Evolutionary conservation across 352 stramenopile genomes (phyloP).

Genomic region (Elongisporangium anandrum): DNA sequence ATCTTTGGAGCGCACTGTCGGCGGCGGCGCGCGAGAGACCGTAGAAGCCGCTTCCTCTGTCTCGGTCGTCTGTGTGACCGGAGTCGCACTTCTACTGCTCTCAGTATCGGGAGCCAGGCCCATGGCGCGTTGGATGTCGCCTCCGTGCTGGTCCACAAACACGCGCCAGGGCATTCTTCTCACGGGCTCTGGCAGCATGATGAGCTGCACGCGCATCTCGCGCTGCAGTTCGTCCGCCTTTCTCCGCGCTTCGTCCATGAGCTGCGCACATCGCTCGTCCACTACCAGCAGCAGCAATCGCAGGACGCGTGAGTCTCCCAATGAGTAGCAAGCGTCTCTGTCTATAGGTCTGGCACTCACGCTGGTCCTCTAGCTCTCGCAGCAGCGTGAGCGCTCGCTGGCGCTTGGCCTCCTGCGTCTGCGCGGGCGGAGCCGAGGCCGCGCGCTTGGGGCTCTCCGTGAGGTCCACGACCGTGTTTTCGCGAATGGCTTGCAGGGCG

Average conservation of each 20-base stretch:
- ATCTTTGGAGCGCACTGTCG: not conserved
- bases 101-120: not conserved
- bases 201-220: constrained; percentile 77
- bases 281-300: constrained; percentile 35
- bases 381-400: constrained; percentile 37
- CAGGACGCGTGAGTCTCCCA: too few relatives aligned
- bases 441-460: constrained; percentile 6
- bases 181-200: constrained; percentile 66
- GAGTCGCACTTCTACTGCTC: constrained; percentile 2
- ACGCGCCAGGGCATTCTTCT: constrained; percentile 76
- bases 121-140: constrained; percentile 38
- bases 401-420: constrained; percentile 22
- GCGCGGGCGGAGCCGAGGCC: constrained; percentile 6
- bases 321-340: too few relatives aligned
- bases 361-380: constrained; percentile 58
- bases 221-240: constrained; percentile 61
- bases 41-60: not conserved
- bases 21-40: not conserved
- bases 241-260: constrained; percentile 46
- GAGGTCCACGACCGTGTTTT: constrained; percentile 64
- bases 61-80: constrained; percentile 5
- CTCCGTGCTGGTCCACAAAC: constrained; percentile 75
- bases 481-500: constrained; percentile 46
- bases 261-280: constrained; percentile 55
- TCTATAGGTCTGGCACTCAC: constrained; percentile 16